phyloP scores from a whole-genome alignment of 2,329 filamentous ascomycete species.

The Sporothrix mexicana region DNA sequence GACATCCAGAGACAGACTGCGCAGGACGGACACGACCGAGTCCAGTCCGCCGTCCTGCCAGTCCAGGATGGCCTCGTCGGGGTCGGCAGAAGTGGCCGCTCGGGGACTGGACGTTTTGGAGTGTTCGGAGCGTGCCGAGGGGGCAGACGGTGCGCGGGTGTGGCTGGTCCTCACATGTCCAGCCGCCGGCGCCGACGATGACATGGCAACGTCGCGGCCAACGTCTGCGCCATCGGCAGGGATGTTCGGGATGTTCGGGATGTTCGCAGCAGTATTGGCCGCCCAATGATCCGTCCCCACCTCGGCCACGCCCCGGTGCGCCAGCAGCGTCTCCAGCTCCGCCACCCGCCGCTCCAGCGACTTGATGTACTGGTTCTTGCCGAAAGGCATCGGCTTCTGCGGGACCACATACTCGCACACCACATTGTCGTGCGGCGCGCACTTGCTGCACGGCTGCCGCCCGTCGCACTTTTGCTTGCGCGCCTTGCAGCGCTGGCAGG shows the following conservation, averaged over 20 bases:
- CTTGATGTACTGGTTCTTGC: constrained; percentile 31
- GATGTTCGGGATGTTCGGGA: background rate
- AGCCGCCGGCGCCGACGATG: background rate
- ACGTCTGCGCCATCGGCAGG: background rate
- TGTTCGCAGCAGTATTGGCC: background rate
- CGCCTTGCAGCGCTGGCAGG: constrained; percentile 30
- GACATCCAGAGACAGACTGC: constrained; percentile 19
- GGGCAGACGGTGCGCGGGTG: background rate
- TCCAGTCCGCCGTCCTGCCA: constrained; percentile 24
- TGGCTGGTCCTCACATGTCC: too few relatives aligned
- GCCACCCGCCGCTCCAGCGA: constrained; percentile 29
- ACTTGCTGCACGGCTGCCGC: constrained; percentile 27
- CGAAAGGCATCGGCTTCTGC: constrained; percentile 25
- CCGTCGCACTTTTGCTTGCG: constrained; percentile 28
- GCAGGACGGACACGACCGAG: constrained; percentile 26
- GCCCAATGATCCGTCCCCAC: constrained; percentile 22
- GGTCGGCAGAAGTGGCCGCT: background rate
- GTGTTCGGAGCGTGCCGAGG: constrained; percentile 7
- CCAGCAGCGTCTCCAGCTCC: constrained; percentile 31
- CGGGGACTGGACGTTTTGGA: constrained; percentile 19
- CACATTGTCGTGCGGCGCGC: background rate
- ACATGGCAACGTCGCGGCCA: background rate
- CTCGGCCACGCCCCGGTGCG: constrained; percentile 26
- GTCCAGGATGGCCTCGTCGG: constrained; percentile 27
- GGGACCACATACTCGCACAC: constrained; percentile 25